Conservation (phyloP, 768 basidiomycete genomes). For the Leccinum uliginosum region DNA sequence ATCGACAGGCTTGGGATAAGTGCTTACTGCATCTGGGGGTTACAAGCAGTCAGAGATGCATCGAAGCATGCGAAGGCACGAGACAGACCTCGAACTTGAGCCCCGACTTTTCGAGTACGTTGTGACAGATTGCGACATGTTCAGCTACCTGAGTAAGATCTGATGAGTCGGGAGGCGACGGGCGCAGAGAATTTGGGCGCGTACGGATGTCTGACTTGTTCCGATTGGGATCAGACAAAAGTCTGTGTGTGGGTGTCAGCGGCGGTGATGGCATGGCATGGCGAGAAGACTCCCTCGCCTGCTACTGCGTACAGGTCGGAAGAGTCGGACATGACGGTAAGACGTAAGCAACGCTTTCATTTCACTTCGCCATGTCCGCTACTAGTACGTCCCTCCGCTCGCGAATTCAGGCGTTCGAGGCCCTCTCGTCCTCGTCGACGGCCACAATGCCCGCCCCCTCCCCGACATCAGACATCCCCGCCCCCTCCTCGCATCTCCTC, state of each 20-base stretch:
- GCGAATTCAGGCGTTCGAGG: constrained; percentile 63
- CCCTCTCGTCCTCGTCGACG: constrained; percentile 35
- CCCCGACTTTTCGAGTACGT: constrained; percentile 78
- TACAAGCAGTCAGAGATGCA: background rate
- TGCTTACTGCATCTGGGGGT: constrained; percentile 36
- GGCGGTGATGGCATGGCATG: background rate
- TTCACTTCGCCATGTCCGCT: constrained; percentile 35
- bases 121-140: constrained; percentile 78
- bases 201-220: constrained; percentile 65
- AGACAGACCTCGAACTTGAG: constrained; percentile 70
- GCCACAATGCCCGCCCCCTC: constrained; percentile 11
- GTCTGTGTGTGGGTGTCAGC: constrained; percentile 40
- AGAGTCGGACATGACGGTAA: constrained; percentile 8
- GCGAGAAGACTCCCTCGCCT: constrained; percentile 37
- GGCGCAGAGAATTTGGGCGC: constrained; percentile 14
- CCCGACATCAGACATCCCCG: background rate
- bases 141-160: constrained; percentile 73
- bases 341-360: background rate
- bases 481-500: constrained; percentile 31
- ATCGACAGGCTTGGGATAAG: constrained; percentile 18
- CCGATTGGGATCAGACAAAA: constrained; percentile 90
- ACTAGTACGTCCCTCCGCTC: constrained; percentile 43
- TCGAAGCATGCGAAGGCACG: background rate
- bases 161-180: background rate
- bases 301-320: constrained; percentile 65